Base-by-base conservation (phyloP, 2,329 filamentous ascomycete genomes). In the Neurospora sp. region DNA sequence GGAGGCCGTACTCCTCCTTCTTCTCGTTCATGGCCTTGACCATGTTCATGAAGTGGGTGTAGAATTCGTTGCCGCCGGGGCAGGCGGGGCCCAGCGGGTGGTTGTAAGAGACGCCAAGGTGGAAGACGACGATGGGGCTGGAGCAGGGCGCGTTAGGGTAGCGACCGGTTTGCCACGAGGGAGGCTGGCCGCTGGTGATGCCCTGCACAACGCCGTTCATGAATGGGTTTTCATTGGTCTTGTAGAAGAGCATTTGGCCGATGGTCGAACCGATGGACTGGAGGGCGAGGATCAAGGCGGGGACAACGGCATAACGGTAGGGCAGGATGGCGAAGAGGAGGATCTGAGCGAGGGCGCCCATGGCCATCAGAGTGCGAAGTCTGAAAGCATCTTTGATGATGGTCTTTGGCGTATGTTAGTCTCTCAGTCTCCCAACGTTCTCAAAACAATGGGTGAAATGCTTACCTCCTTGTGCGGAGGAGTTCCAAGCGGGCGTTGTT, bases 11-110 rank as follows among this genome's bases (percentile, higher is more conserved):
- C 67, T 83, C 79, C 4, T 82, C 79, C 3, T 80, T 77, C 3
- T 82, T 77, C 6, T 74, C 69, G 2, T 80, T 73, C 5, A 82
- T 76, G 0, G 79, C 77, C 0, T 68, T 67, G 38, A 79, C 73
- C 80, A 87, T 83, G 9, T 68, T 71, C 0, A 62, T 13, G 73
- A 86, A 85, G 72, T 77, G 78, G 0, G 74, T 72, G 66, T 75
- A 78, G 0, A 84, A 74, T 19, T 83, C 78, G 33, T 77, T 77
- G 69, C 78, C 80, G 67, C 82, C 81, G 0, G 86, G 85, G 2
- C 80, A 78, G 23, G 87, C 75, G 9, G 82, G 62, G 3, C 86
- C 85, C 0, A 87, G 78, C 0, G 86, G 85, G 68, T 84, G 82
- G 77, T 83, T 83, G 74, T 78, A 78, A 70, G 83, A 82, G 13